Conservation (phyloP, 768 basidiomycete genomes). For the Auricularia auricula-judae region DNA sequence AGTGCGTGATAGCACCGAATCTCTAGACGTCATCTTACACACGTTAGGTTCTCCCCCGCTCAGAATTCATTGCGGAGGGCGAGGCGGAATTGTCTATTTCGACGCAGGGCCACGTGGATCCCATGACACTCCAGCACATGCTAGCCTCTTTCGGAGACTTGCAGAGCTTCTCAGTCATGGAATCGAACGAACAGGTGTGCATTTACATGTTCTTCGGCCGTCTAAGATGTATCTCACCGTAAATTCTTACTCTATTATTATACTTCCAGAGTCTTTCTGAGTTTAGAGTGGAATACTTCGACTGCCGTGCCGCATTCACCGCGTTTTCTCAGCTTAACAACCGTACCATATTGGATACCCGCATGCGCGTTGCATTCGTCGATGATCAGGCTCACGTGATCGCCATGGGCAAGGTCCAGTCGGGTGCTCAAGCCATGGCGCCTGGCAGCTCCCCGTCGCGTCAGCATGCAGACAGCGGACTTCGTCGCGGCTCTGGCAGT, state of each 20-base stretch:
- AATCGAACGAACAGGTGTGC: constrained; percentile 3
- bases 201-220: background rate
- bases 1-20: constrained; percentile 19
- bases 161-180: constrained; percentile 14
- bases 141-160: constrained; percentile 24
- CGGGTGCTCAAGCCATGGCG: constrained; percentile 17
- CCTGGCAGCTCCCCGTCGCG: constrained; percentile 11
- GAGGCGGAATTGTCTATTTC: constrained; percentile 43
- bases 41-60: constrained; percentile 6
- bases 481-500: constrained; percentile 1
- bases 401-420: constrained; percentile 8
- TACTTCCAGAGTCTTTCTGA: constrained; percentile 16
- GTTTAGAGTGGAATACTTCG: constrained; percentile 59
- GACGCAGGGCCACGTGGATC: constrained; percentile 5
- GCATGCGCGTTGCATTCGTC: constrained; percentile 26
- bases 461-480: constrained; percentile 8
- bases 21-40: background rate
- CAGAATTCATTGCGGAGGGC: constrained; percentile 41
- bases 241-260: too few relatives aligned
- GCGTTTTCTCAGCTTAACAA: constrained; percentile 43
- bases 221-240: background rate
- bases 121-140: constrained; percentile 15
- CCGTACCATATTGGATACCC: constrained; percentile 39
- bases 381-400: background rate
- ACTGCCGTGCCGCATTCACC: constrained; percentile 43